Conservation (phyloP, 2,329 filamentous ascomycete species). For the Ophiostoma pallidulum region DNA sequence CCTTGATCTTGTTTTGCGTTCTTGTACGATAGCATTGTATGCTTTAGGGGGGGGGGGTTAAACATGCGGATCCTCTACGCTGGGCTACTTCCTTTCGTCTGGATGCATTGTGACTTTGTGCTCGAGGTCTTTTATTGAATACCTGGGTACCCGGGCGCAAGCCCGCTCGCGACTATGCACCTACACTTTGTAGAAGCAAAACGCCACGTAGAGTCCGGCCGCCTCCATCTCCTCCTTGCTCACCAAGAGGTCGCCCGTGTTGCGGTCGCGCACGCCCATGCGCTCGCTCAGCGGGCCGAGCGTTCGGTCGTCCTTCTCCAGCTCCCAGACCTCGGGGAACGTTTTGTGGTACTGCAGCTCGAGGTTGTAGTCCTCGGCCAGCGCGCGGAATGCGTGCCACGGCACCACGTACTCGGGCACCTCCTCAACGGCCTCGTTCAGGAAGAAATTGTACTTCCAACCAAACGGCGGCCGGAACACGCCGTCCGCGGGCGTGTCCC, state of each 20-base stretch:
- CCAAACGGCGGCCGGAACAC: constrained; percentile 90
- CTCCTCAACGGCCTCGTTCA: constrained; percentile 91
- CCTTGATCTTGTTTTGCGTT: no score
- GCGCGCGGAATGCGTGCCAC: constrained; percentile 91
- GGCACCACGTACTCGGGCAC: constrained; percentile 97
- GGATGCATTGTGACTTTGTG: no score
- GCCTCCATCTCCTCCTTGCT: constrained; percentile 87
- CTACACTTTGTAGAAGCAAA: constrained; percentile 92
- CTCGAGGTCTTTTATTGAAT: no score
- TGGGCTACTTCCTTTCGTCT: no score
- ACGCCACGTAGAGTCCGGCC: constrained; percentile 82
- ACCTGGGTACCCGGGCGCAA: no score
- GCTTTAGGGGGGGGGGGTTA: no score
- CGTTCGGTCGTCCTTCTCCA: constrained; percentile 76
- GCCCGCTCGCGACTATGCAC: no score
- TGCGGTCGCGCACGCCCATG: constrained; percentile 81
- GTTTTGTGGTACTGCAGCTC: constrained; percentile 89
- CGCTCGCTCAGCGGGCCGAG: constrained; percentile 80
- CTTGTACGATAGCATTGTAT: not conserved
- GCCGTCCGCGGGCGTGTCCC: constrained; percentile 72
- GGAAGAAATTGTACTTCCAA: constrained; percentile 96
- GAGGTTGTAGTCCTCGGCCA: constrained; percentile 94
- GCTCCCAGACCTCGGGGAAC: constrained; percentile 84
- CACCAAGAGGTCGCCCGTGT: constrained; percentile 58
- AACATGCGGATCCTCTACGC: no score